These are phyloP conservation scores for Dalbergia cultrata DNA, from an alignment of 306 rosid genomes.

Conservation along the genomic window DNA sequence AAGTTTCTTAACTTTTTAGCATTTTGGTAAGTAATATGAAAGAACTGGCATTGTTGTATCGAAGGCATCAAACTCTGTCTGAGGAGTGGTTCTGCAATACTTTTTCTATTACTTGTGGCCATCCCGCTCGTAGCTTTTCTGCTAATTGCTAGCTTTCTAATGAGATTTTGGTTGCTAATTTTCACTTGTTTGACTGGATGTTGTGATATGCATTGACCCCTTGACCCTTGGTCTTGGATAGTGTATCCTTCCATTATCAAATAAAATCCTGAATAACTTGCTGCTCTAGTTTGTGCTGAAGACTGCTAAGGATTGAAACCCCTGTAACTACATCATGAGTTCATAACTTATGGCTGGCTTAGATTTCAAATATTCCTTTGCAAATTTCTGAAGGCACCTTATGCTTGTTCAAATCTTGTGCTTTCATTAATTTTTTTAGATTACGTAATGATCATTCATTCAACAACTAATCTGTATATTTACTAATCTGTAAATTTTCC, in stretches of 20 bases:
- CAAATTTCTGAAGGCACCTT: not conserved
- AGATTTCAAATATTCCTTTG: not conserved
- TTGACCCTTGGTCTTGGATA: not conserved
- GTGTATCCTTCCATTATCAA: slow-evolving; percentile 3
- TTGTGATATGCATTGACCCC: slow-evolving; percentile 4
- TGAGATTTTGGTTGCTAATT: not conserved
- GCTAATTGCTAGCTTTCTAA: slow-evolving; percentile 8
- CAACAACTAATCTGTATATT: slow-evolving; percentile 24
- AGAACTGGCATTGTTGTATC: slow-evolving; percentile 3
- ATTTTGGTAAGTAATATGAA: slow-evolving; percentile 30
- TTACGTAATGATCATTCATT: slow-evolving; percentile 1
- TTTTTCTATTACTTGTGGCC: not conserved
- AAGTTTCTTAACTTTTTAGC: slow-evolving; percentile 8
- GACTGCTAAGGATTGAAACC: not conserved
- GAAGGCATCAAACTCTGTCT: slow-evolving; percentile 14
- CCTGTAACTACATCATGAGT: not conserved
- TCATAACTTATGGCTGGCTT: not conserved
- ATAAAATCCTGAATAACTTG: not conserved
- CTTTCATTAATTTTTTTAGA: not conserved
- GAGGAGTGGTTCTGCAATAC: slow-evolving; percentile 3
- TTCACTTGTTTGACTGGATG: not conserved
- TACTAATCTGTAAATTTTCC: slow-evolving; percentile 21
- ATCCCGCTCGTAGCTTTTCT: slow-evolving; percentile 24
- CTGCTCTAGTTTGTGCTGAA: not conserved
- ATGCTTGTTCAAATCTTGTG: not conserved